Conservation (phyloP, 345 rosid species). For the Pistacia vera region DNA sequence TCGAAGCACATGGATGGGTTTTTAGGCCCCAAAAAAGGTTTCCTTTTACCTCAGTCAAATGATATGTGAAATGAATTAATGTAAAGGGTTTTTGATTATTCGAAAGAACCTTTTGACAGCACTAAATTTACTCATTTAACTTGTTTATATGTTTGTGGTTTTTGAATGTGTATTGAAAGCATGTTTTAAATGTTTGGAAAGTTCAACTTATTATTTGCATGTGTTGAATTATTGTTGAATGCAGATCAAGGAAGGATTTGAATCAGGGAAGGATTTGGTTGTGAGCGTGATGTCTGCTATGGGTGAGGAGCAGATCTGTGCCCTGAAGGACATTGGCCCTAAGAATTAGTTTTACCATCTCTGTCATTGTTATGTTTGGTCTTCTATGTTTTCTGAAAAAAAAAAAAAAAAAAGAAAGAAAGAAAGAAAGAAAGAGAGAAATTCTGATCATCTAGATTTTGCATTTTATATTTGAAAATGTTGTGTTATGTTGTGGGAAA, state of each 20-base stretch:
- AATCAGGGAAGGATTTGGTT: conserved; percentile 50
- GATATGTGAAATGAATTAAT: no score
- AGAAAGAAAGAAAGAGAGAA: no score
- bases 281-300: conserved; percentile 54
- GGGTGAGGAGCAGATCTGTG: conserved; percentile 62
- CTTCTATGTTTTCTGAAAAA: not conserved
- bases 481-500: not conserved
- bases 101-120: no score
- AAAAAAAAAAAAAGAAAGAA: no score
- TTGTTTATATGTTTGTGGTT: no score
- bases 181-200: no score
- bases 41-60: no score
- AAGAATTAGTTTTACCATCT: conserved; percentile 13
- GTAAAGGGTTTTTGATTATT: no score
- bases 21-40: no score
- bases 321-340: conserved; percentile 56
- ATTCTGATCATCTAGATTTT: not conserved
- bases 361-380: not conserved
- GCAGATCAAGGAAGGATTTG: conserved; percentile 54
- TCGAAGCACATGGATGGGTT: no score
- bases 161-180: no score
- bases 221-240: not conserved
- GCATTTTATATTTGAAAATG: conserved; percentile 1
- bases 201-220: not conserved
- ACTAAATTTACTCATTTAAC: no score